Percentiles rank a stretch among this genome's conserved stretches.
Conservation (phyloP, 2,329 filamentous ascomycete genomes). For the Geosmithia putterillii region DNA sequence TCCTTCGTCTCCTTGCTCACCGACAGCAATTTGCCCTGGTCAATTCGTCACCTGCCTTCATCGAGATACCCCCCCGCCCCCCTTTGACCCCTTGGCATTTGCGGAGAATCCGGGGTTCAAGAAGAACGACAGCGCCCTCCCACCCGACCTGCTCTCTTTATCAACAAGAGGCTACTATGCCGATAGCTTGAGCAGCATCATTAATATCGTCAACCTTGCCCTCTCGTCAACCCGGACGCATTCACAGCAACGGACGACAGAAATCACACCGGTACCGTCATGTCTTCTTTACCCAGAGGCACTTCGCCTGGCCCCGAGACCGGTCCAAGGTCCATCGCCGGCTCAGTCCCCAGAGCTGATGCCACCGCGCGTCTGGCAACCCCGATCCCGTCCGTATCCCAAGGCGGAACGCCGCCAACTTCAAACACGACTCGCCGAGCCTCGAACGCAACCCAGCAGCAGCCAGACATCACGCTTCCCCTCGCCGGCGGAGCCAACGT, state of each 20-base stretch:
- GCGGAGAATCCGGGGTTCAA: no score
- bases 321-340: constrained; percentile 17
- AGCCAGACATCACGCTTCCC: constrained; percentile 38
- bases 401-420: constrained; percentile 17
- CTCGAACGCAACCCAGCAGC: constrained; percentile 16
- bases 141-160: not conserved
- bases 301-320: constrained; percentile 19
- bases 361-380: constrained; percentile 49
- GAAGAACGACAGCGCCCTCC: not conserved
- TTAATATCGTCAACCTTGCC: no score
- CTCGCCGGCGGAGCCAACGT: no score
- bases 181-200: not conserved
- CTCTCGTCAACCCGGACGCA: no score
- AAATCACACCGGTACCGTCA: constrained; percentile 5
- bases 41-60: not conserved
- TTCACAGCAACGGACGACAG: not conserved
- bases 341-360: constrained; percentile 44
- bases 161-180: no score
- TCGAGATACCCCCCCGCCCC: not conserved
- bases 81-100: not conserved
- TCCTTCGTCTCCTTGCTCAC: not conserved
- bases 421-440: no score
- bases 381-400: constrained; percentile 32
- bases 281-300: constrained; percentile 25
- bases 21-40: not conserved